Percentiles rank a stretch among this genome's conserved stretches.
These are phyloP conservation scores for Magnolia officinalis DNA, from an alignment of 164 flowering plant species.

Conservation along the genomic window DNA sequence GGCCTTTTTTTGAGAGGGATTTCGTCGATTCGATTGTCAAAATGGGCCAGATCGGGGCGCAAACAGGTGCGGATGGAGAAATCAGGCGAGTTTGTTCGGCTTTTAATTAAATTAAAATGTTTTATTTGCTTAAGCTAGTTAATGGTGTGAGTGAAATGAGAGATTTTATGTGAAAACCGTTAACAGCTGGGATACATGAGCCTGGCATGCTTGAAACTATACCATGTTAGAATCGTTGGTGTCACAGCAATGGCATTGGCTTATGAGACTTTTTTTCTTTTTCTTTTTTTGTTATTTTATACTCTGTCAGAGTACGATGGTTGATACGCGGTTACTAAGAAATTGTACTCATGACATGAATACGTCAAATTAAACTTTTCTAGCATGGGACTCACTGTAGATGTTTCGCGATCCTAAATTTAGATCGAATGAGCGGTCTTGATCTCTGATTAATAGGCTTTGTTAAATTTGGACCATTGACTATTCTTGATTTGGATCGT, in stretches of 20 bases:
- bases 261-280: neutral
- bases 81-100: constrained; percentile 49
- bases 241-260: neutral
- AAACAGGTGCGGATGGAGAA: constrained; percentile 42
- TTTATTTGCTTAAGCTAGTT: neutral
- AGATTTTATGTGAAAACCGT: neutral
- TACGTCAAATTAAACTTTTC: too few relatives aligned
- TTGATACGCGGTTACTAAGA: neutral
- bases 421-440: too few relatives aligned
- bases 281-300: too few relatives aligned
- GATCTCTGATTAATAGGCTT: too few relatives aligned
- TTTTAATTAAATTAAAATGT: constrained; percentile 33
- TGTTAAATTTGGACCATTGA: too few relatives aligned
- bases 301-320: neutral
- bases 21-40: constrained; percentile 57
- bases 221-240: neutral
- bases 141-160: neutral
- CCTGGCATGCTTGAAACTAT: too few relatives aligned
- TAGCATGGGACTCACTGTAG: too few relatives aligned
- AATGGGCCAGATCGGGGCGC: constrained; percentile 61
- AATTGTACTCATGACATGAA: too few relatives aligned
- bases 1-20: constrained; percentile 50
- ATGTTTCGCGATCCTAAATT: too few relatives aligned
- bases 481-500: too few relatives aligned
- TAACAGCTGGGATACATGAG: neutral